These are phyloP conservation scores for Vaccinium macrocarpon DNA, from an alignment of 148 eudicot species.

Conservation along the genomic window DNA sequence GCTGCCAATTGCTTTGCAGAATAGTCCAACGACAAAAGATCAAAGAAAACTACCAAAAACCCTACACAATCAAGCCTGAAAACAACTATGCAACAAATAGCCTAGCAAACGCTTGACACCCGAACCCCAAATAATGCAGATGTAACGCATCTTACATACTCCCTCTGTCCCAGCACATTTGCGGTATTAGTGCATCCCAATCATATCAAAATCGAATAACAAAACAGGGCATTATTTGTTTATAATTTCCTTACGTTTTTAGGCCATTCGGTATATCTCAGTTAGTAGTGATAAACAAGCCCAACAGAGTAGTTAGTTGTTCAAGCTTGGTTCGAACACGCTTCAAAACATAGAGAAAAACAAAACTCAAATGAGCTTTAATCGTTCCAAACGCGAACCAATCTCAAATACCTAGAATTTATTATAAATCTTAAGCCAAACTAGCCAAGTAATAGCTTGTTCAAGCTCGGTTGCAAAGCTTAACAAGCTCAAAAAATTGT, in stretches of 20 bases:
- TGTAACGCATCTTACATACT: background rate
- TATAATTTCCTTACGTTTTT: background rate
- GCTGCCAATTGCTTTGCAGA: background rate
- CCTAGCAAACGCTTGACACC: background rate
- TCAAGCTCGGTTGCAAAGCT: background rate
- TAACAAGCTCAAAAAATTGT: background rate
- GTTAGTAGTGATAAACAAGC: background rate
- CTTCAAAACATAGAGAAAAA: background rate
- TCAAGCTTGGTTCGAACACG: background rate
- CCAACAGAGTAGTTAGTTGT: background rate
- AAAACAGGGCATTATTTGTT: background rate
- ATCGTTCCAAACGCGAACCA: background rate
- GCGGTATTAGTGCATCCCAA: background rate
- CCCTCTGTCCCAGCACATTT: background rate
- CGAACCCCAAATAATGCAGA: constrained; percentile 4
- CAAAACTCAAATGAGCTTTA: background rate
- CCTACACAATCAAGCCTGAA: background rate
- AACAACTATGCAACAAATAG: background rate
- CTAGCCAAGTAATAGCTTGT: background rate
- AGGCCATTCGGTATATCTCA: background rate
- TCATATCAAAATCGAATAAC: background rate
- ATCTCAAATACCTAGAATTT: background rate
- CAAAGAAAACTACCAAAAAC: background rate
- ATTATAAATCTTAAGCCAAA: background rate
- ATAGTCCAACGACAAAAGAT: background rate